Base-by-base conservation (phyloP, 768 basidiomycete species). In the Coprinellus micaceus region DNA sequence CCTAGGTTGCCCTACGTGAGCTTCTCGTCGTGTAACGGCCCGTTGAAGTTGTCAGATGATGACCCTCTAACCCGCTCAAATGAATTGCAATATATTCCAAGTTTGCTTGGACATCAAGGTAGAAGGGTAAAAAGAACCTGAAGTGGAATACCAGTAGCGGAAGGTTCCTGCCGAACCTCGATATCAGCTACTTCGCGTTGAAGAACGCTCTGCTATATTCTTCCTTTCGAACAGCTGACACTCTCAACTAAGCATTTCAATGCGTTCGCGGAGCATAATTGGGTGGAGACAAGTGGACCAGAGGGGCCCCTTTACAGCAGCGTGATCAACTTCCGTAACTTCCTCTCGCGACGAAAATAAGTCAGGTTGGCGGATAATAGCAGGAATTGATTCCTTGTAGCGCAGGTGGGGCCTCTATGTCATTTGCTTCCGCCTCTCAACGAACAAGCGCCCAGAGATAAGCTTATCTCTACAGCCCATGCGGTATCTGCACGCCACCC, bases 291-390 rank as follows among this genome's bases (percentile, higher is more conserved):
- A 7, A 22, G 13, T 19, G 12, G 19, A 9, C 49, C 15, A 7
- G 24, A 37, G 29, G 10, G 13, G 10, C 6, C 49, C 49, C 19
- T 36, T 51, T 51, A 51, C 49, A 37, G 49, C 33, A 33, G 12
- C 15, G 49, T 51, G 30, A 51, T 51, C 49, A 51, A 21, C 49
- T 51, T 51, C 49, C 30, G 15, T 17, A 13, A 25, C 49, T 51
- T 51, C 49, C 30, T 36, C 30, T 24, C 24, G n/a, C n/a, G 49
- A 51, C 33, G 30, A 51, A 51, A 37, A 51, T 51, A 51, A 48
- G 47, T 30, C 21, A 26, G 26, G 13, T 17, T n/a, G n/a, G 47
- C 29, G 47, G 49, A 36, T 51, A 51, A 51, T 51, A 51, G 33
- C 17, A 48, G 47, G 17, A 48, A 28, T 26, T 28, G 47, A 26